Base-by-base conservation (phyloP, 2,329 filamentous ascomycete genomes). In the Davidsoniella virescens region DNA sequence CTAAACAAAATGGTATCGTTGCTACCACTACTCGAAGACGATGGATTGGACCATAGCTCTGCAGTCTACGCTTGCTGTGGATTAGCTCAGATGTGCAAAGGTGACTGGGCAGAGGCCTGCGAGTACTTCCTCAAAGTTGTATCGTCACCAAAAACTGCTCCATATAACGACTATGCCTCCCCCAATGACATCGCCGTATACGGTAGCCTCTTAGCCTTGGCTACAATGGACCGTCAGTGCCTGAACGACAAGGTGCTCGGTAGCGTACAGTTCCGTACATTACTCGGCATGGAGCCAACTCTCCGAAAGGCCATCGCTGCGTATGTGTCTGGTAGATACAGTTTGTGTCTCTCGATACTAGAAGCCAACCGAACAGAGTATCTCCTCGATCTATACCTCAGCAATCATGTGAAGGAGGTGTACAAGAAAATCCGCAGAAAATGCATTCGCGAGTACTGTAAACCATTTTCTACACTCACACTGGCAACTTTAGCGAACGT, bases 141-240 rank as follows among this genome's bases (percentile, higher is more conserved):
- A 0, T 87, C 90, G 4, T 87, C 90, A 0, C 55, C 57, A 8
- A 53, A 59, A 61, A 78, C 58, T 64, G 64, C 53, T 64, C 73
- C 59, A 70, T 84, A 83, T 62, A 83, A 78, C 54, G 76, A 84
- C 47, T 72, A 94, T 23, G 71, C 86, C 43, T 87, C 80, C 25
- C 75, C 81, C 5, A 95, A 95, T 60, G 92, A 98, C 59, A 70
- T 98, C 18, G 90, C 92, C 17, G 76, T 92, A 7, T 98, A 96
- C 58, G 92, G 90, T 45, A 88, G 86, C 4, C 76, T 98, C 20
- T 82, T 90, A 56, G 86, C 92, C 5, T 75, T 98, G 20, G 90
- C 90, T 23, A 87, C 86, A 2, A 93, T 96, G 84, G 75, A 84
- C 53, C 78, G 92, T 44, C 69, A 72, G 6, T 79, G 86, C 54